Conservation (phyloP, 257 asterid genomes). For the Petrea volubilis region DNA sequence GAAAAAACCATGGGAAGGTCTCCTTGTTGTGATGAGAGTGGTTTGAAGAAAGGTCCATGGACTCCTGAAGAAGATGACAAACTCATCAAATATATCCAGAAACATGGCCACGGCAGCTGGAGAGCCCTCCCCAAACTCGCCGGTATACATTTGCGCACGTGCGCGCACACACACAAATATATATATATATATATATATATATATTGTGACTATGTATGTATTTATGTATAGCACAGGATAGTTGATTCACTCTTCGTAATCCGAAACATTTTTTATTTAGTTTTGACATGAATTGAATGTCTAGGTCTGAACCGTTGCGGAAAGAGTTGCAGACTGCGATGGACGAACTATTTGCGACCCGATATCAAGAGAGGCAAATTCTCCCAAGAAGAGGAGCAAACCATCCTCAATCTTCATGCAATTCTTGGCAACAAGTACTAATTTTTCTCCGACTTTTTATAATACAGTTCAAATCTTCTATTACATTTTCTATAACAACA, state of each 20-base stretch:
- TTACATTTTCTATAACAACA: too few species aligned
- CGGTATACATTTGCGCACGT: conserved; percentile 46
- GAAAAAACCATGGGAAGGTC: conserved; percentile 71
- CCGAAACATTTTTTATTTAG: neutral
- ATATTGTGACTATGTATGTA: too few species aligned
- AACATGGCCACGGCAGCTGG: conserved; percentile 91
- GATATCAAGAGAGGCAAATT: too few species aligned
- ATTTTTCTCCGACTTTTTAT: neutral
- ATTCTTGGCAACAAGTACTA: conserved; percentile 69
- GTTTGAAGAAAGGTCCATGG: conserved; percentile 80
- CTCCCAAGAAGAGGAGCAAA: conserved; percentile 69
- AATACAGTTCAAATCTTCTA: too few species aligned
- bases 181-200: too few species aligned
- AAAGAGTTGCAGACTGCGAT: conserved; percentile 74
- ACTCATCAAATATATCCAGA: conserved; percentile 58
- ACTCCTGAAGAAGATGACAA: conserved; percentile 81
- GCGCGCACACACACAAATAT: too few species aligned
- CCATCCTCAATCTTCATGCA: conserved; percentile 71
- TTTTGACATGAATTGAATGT: too few species aligned
- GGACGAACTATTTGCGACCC: conserved; percentile 79
- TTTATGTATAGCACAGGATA: too few species aligned
- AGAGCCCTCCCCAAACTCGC: conserved; percentile 92
- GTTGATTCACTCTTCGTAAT: neutral
- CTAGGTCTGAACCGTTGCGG: conserved; percentile 77
- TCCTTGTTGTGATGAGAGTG: conserved; percentile 73